Evolutionary conservation across 768 basidiomycete species (phyloP).

Genomic region (Cyclocybe cylindracea): DNA sequence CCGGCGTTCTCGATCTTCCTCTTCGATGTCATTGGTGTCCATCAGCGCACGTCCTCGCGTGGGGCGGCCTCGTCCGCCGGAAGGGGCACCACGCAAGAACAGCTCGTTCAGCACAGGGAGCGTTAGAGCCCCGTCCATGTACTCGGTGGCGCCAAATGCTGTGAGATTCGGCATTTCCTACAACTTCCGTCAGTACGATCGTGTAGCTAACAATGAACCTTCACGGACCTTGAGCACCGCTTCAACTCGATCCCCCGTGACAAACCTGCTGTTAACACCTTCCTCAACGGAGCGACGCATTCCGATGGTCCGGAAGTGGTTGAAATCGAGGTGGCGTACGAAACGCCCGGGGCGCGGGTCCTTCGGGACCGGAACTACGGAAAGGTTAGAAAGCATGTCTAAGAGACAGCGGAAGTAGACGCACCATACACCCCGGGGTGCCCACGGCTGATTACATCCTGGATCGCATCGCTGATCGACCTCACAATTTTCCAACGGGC

Average conservation of each 20-base stretch:
- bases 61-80: slow-evolving; percentile 68
- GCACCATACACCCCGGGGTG: slow-evolving; percentile 75
- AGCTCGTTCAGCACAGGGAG: slow-evolving; percentile 85
- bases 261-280: slow-evolving; percentile 86
- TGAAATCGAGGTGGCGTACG: slow-evolving; percentile 89
- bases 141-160: slow-evolving; percentile 95
- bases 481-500: slow-evolving; percentile 83
- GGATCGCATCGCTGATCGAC: slow-evolving; percentile 77
- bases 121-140: slow-evolving; percentile 94
- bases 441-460: slow-evolving; percentile 61
- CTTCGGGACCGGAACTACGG: slow-evolving; percentile 62
- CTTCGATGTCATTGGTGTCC: slow-evolving; percentile 62
- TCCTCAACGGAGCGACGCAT: slow-evolving; percentile 93
- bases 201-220: slow-evolving; percentile 5
- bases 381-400: slow-evolving; percentile 6
- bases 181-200: slow-evolving; percentile 11
- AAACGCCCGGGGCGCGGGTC: slow-evolving; percentile 79
- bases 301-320: slow-evolving; percentile 95
- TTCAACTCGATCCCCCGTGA: slow-evolving; percentile 85
- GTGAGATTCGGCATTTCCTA: slow-evolving; percentile 89
- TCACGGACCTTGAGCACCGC: slow-evolving; percentile 70
- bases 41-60: slow-evolving; percentile 58
- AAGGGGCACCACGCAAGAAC: slow-evolving; percentile 80
- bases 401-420: slow-evolving; percentile 18
- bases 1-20: slow-evolving; percentile 75